Percentiles rank a stretch among this genome's conserved stretches.
phyloP scores from a whole-genome alignment of 2,329 filamentous ascomycete species.

The Ramularia collo-cygni region DNA sequence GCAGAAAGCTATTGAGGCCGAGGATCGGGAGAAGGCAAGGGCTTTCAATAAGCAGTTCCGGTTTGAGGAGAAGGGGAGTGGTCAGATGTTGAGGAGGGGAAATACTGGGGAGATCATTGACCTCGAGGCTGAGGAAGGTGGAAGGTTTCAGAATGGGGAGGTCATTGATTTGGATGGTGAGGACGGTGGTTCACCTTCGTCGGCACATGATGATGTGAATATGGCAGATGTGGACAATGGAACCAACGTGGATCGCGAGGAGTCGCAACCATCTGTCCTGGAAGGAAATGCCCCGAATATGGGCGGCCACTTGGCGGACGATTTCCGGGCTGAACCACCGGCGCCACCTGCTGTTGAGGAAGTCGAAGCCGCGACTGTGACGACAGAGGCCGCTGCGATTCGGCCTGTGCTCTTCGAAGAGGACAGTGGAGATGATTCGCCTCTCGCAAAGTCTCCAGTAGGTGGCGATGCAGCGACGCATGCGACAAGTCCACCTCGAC shows the following conservation, averaged over 20 bases:
- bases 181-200: too few species aligned
- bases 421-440: too few species aligned
- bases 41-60: constrained; percentile 53
- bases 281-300: too few species aligned
- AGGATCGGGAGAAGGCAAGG: constrained; percentile 51
- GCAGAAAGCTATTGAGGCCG: constrained; percentile 33
- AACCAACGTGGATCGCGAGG: constrained; percentile 4
- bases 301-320: constrained; percentile 6
- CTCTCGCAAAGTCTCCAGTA: too few species aligned
- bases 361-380: background rate
- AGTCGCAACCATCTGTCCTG: too few species aligned
- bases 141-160: constrained; percentile 31
- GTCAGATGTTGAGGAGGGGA: constrained; percentile 50
- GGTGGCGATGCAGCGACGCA: too few species aligned
- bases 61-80: constrained; percentile 43
- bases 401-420: too few species aligned
- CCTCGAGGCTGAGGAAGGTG: constrained; percentile 37
- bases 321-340: constrained; percentile 10
- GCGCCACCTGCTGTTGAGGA: constrained; percentile 1
- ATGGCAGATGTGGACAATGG: constrained; percentile 1
- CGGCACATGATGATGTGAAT: background rate
- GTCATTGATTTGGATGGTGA: constrained; percentile 34
- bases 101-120: constrained; percentile 44
- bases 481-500: too few species aligned
- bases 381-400: background rate